Conservation (phyloP, 805 yeast genomes). For the Starmerella apis region DNA sequence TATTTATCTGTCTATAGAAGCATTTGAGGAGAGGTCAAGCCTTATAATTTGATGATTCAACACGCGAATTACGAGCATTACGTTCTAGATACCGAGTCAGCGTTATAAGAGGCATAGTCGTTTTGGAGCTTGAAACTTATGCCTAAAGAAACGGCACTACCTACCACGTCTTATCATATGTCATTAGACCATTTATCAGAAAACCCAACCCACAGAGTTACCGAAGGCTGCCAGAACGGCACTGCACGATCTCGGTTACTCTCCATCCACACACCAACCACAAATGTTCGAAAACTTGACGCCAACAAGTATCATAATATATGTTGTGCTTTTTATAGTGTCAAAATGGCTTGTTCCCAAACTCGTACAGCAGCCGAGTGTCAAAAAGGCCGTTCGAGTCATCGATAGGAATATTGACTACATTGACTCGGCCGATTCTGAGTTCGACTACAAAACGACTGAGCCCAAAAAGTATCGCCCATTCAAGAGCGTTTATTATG, state of each 20-base stretch:
- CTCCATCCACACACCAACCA: neutral
- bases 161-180: slow-evolving; percentile 4
- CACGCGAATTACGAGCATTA: no score
- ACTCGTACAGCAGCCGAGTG: slow-evolving; percentile 7
- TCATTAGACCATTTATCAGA: slow-evolving; percentile 5
- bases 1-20: no score
- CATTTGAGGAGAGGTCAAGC: no score
- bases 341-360: slow-evolving; percentile 13
- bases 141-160: neutral
- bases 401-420: slow-evolving; percentile 15
- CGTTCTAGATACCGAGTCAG: no score
- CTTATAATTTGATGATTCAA: no score
- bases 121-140: neutral
- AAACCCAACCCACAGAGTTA: neutral
- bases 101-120: no score
- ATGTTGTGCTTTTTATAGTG: slow-evolving; percentile 6
- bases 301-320: slow-evolving; percentile 7
- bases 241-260: neutral
- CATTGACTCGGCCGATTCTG: slow-evolving; percentile 13
- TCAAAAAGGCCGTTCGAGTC: slow-evolving; percentile 13
- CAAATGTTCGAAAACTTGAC: slow-evolving; percentile 20
- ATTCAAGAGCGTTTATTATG: slow-evolving; percentile 47
- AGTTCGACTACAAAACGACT: slow-evolving; percentile 12
- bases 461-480: slow-evolving; percentile 38
- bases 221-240: neutral